Evolutionary conservation across 257 asterid species (phyloP).

Genomic region (Lycium ferocissimum): DNA sequence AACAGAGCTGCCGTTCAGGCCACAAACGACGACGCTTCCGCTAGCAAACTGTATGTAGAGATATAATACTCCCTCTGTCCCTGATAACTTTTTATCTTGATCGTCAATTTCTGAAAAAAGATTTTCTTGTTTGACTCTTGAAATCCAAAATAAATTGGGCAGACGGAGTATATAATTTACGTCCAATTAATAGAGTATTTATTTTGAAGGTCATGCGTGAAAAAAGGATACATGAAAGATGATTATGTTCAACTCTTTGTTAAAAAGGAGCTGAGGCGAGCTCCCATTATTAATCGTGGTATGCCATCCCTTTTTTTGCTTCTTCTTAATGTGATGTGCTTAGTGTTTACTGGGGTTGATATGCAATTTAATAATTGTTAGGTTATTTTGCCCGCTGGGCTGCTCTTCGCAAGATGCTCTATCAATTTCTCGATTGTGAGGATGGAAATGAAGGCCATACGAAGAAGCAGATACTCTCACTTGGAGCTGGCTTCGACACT

Average conservation of each 20-base stretch:
- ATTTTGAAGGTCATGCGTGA: conserved; percentile 77
- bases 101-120: too few relatives aligned
- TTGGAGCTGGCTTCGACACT: conserved; percentile 98
- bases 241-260: conserved; percentile 81
- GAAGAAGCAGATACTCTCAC: conserved; percentile 86
- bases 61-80: too few relatives aligned
- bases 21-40: conserved; percentile 97
- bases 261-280: conserved; percentile 81
- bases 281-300: conserved; percentile 98
- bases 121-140: too few relatives aligned
- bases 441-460: conserved; percentile 48
- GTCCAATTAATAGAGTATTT: conserved; percentile 23
- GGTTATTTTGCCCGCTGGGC: conserved; percentile 98
- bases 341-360: neutral
- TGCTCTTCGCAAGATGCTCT: conserved; percentile 76
- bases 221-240: conserved; percentile 88
- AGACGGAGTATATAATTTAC: too few relatives aligned
- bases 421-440: conserved; percentile 75
- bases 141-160: too few relatives aligned
- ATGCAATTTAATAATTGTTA: conserved; percentile 33
- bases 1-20: conserved; percentile 92
- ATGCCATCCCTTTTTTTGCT: conserved; percentile 32
- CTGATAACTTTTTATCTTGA: too few relatives aligned
- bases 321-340: conserved; percentile 13
- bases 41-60: conserved; percentile 76